A percentile compares a stretch with the other conserved stretches of the same genome.
Conservation (phyloP, 108 stramenopile species). For the Nannochloropsis gaditana region DNA sequence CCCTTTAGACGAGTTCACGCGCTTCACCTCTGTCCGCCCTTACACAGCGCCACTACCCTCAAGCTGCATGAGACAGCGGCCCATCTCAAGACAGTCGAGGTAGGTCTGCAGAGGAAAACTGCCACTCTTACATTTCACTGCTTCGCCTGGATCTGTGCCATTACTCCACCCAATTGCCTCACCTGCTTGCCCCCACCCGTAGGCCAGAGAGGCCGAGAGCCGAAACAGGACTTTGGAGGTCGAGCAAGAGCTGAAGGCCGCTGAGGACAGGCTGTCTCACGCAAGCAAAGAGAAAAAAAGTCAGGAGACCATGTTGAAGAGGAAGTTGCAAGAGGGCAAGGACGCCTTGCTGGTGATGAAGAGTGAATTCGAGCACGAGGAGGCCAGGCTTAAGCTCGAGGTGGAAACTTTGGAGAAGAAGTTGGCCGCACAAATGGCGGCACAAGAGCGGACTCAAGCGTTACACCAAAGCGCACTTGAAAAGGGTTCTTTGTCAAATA, state of each 20-base stretch:
- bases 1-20: background rate
- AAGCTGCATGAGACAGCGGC: slow-evolving; percentile 4
- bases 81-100: background rate
- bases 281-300: background rate
- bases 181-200: background rate
- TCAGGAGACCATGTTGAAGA: background rate
- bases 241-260: slow-evolving; percentile 17
- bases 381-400: background rate
- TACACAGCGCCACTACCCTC: background rate
- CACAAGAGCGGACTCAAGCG: background rate
- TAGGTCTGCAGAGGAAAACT: background rate
- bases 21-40: background rate
- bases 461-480: too few relatives aligned
- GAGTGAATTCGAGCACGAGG: background rate
- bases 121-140: background rate
- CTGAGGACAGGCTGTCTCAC: background rate
- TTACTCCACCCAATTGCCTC: background rate
- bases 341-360: slow-evolving; percentile 17
- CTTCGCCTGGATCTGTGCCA: background rate
- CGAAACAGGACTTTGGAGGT: background rate
- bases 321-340: background rate
- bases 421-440: background rate
- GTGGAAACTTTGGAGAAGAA: slow-evolving; percentile 3
- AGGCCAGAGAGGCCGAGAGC: background rate
- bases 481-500: too few relatives aligned